phyloP scores from a whole-genome alignment of 1,139 yeast species.

The Scheffersomyces lignicola region DNA sequence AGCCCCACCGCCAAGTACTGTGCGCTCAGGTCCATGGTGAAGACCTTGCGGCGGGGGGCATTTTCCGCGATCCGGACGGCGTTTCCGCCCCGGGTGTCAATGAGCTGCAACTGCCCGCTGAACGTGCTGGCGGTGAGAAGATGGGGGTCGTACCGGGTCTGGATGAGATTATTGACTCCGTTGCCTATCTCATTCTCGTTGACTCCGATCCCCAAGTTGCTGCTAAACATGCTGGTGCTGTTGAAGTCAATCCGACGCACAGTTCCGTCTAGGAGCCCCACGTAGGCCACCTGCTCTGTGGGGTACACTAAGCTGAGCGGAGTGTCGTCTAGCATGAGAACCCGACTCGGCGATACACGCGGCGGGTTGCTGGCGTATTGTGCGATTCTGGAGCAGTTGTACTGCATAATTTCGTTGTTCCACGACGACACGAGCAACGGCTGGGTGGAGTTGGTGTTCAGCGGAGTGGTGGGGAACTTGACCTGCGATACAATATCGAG shows the following conservation, averaged over 20 bases:
- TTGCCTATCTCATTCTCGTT: conserved; percentile 15
- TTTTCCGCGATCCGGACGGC: conserved; percentile 10
- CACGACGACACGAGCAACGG: conserved; percentile 43
- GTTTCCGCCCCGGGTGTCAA: conserved; percentile 27
- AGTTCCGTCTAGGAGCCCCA: conserved; percentile 44
- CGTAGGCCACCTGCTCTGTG: conserved; percentile 22
- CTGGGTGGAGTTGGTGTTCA: conserved; percentile 15
- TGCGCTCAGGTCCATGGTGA: conserved; percentile 59
- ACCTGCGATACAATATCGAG: conserved; percentile 33
- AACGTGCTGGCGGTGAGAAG: conserved; percentile 54
- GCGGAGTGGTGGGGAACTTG: conserved; percentile 26
- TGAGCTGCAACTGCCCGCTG: conserved; percentile 46
- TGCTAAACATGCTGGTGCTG: conserved; percentile 26
- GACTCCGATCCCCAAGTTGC: conserved; percentile 11
- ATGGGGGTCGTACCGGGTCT: conserved; percentile 23
- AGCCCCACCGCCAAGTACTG: conserved; percentile 56
- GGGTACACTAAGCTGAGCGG: conserved; percentile 13
- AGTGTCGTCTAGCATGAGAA: conserved; percentile 10
- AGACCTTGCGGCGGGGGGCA: conserved; percentile 51
- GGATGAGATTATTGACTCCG: conserved; percentile 32
- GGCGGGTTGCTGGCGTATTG: conserved; percentile 11
- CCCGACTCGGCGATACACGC: conserved; percentile 8
- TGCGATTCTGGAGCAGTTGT: conserved; percentile 21
- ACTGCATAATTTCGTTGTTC: conserved; percentile 40
- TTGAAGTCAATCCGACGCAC: conserved; percentile 45